Evolutionary conservation across 1,139 yeast species (phyloP), one percentile per base, ranked within the genome.

Genomic region (Pichia sp.): DNA sequence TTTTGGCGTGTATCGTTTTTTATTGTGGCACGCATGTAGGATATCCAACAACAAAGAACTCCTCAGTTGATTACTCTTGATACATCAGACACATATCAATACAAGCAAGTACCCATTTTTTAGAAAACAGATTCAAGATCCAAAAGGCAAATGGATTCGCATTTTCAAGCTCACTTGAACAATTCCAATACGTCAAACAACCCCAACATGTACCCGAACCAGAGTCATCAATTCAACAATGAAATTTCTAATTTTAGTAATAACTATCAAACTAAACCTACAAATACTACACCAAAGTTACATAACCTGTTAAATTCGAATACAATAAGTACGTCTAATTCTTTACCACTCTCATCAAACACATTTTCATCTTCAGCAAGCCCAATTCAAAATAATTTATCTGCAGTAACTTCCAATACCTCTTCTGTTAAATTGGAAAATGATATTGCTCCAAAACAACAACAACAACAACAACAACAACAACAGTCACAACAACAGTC

Each of bases 351-450:
- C 10, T 41, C 48, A 3, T 8, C 30, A 12, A 40, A 37, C 9
- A 27, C 39, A 4, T 11, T 31, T 9, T 38, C 41, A 25, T 26
- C 36, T n/a, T 35, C 47, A 6, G 37, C 47, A 24, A 37, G 46
- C 29, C 46, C 41, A 39, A 41, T 24, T 25, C 44, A 22, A 27
- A 37, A 26, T 31, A 40, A 7, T 22, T 28, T 39, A 16, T 29
- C 37, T 6, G 16, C 27, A 8, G 7, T 31, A 7, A 31, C 44
- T 12, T 20, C 30, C 6, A 30, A 30, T 30, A 30, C 31, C 6
- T 34, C 10, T 11, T 16, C n/a, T 34, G 22, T 26, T 6, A 6
- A 6, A 6, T 26, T 6, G 5, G 30, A 29, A 9, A 16, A 16
- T 16, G 16, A 16, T 16, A 16, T 16, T 16, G 16, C 16, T 16